Evolutionary conservation across 2,329 filamentous ascomycete species (phyloP).

Genomic region (Boeremia lycopersici): DNA sequence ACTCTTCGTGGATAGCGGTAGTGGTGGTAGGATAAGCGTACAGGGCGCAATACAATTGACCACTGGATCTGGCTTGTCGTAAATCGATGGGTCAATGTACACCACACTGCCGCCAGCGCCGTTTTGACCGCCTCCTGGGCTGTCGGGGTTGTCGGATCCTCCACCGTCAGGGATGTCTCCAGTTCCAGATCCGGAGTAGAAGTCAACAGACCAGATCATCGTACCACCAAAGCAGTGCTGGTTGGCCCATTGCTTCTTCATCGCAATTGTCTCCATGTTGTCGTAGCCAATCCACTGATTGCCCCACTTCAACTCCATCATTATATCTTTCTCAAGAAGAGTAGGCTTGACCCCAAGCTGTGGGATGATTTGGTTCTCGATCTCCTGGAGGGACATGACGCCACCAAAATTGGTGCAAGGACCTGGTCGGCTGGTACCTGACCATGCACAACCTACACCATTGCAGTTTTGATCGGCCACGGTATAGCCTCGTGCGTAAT

Average conservation of each 20-base stretch:
- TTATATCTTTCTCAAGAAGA: constrained; percentile 23
- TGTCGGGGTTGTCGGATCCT: no score
- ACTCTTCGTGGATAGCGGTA: no score
- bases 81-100: no score
- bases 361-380: not conserved
- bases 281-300: constrained; percentile 51
- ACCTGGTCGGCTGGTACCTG: not conserved
- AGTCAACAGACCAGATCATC: constrained; percentile 31
- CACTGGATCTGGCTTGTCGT: no score
- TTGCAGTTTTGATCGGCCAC: constrained; percentile 20
- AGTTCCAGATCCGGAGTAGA: no score
- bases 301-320: constrained; percentile 42
- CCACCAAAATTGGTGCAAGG: not conserved
- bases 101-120: no score
- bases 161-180: no score
- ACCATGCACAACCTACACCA: constrained; percentile 10
- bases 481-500: constrained; percentile 51
- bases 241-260: constrained; percentile 48
- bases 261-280: constrained; percentile 45
- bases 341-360: not conserved
- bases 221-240: not conserved
- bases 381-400: not conserved
- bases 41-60: no score
- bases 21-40: no score
- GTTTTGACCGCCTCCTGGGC: no score